A percentile compares a stretch with the other conserved stretches of the same genome.
Evolutionary conservation across 176 grass and related monocot species (phyloP).

Genomic region (Alloteropsis semialata): DNA sequence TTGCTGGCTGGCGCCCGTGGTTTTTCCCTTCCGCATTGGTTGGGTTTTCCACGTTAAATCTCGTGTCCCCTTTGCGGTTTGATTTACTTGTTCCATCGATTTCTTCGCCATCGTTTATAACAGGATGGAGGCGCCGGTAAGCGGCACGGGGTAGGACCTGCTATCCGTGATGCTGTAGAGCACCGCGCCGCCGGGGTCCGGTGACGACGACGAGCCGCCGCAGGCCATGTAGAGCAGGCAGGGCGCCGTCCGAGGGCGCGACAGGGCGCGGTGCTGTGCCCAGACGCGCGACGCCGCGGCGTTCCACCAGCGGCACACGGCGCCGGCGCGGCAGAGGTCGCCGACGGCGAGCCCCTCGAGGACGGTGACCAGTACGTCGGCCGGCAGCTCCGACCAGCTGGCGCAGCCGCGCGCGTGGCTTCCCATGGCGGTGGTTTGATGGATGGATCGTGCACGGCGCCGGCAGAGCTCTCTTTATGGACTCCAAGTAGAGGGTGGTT

Average conservation of each 20-base stretch:
- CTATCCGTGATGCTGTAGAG: slow-evolving; percentile 9
- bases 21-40: too few species aligned
- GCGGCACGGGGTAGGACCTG: neutral
- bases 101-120: too few species aligned
- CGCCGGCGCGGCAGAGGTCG: slow-evolving; percentile 8
- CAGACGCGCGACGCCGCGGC: neutral
- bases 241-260: neutral
- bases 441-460: neutral
- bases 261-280: neutral
- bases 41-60: too few species aligned
- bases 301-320: neutral
- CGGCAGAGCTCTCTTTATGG: too few species aligned
- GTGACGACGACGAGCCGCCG: neutral
- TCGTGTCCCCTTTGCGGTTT: too few species aligned
- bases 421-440: neutral
- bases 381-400: neutral
- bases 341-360: neutral
- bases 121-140: neutral
- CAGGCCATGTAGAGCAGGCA: neutral
- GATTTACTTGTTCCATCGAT: too few species aligned
- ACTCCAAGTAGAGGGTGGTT: too few species aligned
- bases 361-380: neutral
- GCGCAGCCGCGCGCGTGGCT: neutral
- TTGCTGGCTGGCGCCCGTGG: too few species aligned
- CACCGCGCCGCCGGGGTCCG: too few species aligned